phyloP scores from a whole-genome alignment of 371 early-diverging fungal genomes.

The Saksenaea vasiformis region DNA sequence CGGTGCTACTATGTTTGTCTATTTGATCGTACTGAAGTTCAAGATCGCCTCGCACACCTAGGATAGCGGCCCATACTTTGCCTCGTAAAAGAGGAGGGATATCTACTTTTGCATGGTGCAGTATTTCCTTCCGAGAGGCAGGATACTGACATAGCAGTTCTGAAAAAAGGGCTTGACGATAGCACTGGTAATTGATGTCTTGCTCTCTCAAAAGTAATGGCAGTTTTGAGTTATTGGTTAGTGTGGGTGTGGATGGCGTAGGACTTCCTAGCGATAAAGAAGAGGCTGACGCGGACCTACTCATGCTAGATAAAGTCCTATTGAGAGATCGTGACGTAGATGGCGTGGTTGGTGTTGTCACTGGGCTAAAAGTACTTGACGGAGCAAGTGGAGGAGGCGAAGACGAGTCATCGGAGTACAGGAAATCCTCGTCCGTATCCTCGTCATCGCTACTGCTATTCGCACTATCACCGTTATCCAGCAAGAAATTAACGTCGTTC shows the following conservation, averaged over 20 bases:
- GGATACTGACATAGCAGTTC: constrained; percentile 73
- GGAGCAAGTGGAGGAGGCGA: neutral
- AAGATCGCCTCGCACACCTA: constrained; percentile 67
- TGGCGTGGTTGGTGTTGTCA: constrained; percentile 28
- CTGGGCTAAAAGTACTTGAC: constrained; percentile 1
- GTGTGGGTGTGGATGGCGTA: constrained; percentile 25
- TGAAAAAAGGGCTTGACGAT: constrained; percentile 63
- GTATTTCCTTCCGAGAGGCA: constrained; percentile 62
- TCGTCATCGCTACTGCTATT: neutral
- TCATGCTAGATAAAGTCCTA: constrained; percentile 25
- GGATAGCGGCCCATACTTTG: constrained; percentile 78
- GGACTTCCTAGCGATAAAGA: constrained; percentile 31
- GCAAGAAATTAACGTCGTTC: constrained; percentile 65
- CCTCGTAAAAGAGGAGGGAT: constrained; percentile 77
- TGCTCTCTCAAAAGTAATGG: constrained; percentile 67
- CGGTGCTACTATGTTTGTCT: constrained; percentile 60
- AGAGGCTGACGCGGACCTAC: constrained; percentile 38
- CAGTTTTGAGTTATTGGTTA: constrained; percentile 25
- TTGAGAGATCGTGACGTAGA: constrained; percentile 28
- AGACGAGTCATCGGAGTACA: constrained; percentile 28
- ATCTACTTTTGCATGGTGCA: constrained; percentile 72
- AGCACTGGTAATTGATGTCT: constrained; percentile 71
- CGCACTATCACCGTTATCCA: constrained; percentile 20
- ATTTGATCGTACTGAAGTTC: constrained; percentile 57
- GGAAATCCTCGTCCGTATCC: constrained; percentile 29